A percentile compares a stretch with the other conserved stretches of the same genome.
These are phyloP conservation scores for Trifolium subterraneum DNA, from an alignment of 306 rosid species.

Conservation along the genomic window DNA sequence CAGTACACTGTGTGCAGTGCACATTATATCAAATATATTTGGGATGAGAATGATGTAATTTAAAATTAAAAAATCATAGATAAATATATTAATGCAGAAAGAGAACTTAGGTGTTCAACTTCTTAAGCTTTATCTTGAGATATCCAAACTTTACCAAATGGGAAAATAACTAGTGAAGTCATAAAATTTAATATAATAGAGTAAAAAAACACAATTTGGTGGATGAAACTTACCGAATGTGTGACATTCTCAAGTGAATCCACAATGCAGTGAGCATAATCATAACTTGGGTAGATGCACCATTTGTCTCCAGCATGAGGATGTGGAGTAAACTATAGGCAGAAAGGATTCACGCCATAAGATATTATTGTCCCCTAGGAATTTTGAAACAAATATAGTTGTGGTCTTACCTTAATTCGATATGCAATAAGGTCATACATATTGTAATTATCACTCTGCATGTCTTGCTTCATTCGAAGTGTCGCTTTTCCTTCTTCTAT, in stretches of 20 bases:
- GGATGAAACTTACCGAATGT: constrained; percentile 76
- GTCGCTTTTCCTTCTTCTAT: constrained; percentile 97
- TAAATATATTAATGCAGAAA: no score
- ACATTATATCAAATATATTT: constrained; percentile 11
- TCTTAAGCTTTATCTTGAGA: neutral
- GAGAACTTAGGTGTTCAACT: no score
- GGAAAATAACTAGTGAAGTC: neutral
- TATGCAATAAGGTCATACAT: constrained; percentile 99
- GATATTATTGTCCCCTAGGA: constrained; percentile 19
- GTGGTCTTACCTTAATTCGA: constrained; percentile 75
- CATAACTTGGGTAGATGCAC: constrained; percentile 99
- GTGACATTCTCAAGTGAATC: constrained; percentile 98
- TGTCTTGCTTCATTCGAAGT: constrained; percentile 98
- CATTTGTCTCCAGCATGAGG: constrained; percentile 99
- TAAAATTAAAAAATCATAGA: neutral
- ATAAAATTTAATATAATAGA: neutral
- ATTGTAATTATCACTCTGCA: constrained; percentile 96
- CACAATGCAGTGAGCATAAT: constrained; percentile 94
- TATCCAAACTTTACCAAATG: constrained; percentile 21
- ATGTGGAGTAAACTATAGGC: constrained; percentile 82
- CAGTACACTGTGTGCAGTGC: neutral
- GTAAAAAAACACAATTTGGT: neutral
- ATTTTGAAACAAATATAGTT: constrained; percentile 30
- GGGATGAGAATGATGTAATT: neutral
- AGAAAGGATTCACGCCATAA: constrained; percentile 39